Conservation (phyloP, 225 moss, liverwort and hornwort species). For the Rhytidiadelphus loreus region DNA sequence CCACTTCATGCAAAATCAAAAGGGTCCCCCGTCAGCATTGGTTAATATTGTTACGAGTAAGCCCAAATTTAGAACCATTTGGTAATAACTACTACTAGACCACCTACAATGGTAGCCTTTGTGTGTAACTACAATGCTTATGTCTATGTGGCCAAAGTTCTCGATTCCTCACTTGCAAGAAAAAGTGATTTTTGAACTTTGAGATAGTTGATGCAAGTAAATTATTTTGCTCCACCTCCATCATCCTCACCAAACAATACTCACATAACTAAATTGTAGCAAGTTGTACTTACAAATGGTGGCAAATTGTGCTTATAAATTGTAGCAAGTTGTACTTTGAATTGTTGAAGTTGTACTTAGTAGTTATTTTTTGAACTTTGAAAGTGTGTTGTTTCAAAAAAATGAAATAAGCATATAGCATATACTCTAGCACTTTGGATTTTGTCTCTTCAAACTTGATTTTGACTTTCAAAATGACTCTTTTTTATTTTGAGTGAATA, state of each 20-base stretch:
- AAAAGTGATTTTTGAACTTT: rapidly evolving
- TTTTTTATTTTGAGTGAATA: neutral
- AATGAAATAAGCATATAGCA: neutral
- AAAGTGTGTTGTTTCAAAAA: neutral
- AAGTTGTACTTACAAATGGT: neutral
- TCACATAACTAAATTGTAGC: neutral
- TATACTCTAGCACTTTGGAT: neutral
- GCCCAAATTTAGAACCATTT: neutral
- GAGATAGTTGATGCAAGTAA: neutral
- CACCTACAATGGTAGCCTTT: rapidly evolving
- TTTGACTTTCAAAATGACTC: neutral
- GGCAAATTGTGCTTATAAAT: neutral
- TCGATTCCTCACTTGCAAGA: rapidly evolving
- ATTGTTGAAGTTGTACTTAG: neutral
- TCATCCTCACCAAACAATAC: neutral
- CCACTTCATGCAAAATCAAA: rapidly evolving
- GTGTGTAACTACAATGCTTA: neutral
- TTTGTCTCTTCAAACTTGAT: neutral
- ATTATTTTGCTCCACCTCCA: neutral
- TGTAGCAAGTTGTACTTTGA: neutral
- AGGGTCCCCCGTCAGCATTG: rapidly evolving
- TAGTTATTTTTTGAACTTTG: neutral
- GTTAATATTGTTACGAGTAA: neutral
- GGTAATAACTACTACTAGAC: neutral
- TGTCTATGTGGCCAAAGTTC: neutral